Conservation (phyloP, 2,329 filamentous ascomycete genomes). For the Metarhizium brunneum region DNA sequence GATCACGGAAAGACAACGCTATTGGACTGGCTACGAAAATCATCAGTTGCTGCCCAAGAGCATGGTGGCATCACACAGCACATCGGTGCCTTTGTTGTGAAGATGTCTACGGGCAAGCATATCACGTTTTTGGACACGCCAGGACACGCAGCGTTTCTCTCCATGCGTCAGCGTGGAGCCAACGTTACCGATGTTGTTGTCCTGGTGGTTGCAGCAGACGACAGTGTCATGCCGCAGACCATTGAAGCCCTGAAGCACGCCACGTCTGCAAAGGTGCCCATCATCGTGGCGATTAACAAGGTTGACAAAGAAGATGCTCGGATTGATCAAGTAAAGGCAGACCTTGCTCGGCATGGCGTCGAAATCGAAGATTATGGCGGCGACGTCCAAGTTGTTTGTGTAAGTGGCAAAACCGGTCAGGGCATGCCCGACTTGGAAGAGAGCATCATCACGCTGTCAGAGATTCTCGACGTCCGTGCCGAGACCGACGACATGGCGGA, state of each 20-base stretch:
- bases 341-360: slow-evolving; percentile 73
- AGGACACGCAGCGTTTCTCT: slow-evolving; percentile 89
- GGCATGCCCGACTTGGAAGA: slow-evolving; percentile 92
- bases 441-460: slow-evolving; percentile 74
- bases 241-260: slow-evolving; percentile 95
- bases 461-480: slow-evolving; percentile 84
- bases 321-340: slow-evolving; percentile 76
- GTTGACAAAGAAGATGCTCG: slow-evolving; percentile 81
- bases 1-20: slow-evolving; percentile 98
- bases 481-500: slow-evolving; percentile 70
- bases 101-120: slow-evolving; percentile 72
- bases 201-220: slow-evolving; percentile 89
- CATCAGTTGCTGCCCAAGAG: slow-evolving; percentile 81
- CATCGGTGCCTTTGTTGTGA: slow-evolving; percentile 93
- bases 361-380: slow-evolving; percentile 93
- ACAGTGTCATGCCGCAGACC: slow-evolving; percentile 95
- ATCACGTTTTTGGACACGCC: slow-evolving; percentile 98
- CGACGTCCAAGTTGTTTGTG: slow-evolving; percentile 82
- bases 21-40: slow-evolving; percentile 85
- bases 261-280: slow-evolving; percentile 74
- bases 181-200: slow-evolving; percentile 96
- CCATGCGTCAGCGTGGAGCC: slow-evolving; percentile 91
- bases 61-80: slow-evolving; percentile 98
- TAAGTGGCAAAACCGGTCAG: slow-evolving; percentile 87
- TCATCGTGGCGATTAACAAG: slow-evolving; percentile 98